Evolutionary conservation across 2,329 filamentous ascomycete genomes (phyloP), one percentile per base, ranked within the genome.

Genomic region (Whalleya microplaca): DNA sequence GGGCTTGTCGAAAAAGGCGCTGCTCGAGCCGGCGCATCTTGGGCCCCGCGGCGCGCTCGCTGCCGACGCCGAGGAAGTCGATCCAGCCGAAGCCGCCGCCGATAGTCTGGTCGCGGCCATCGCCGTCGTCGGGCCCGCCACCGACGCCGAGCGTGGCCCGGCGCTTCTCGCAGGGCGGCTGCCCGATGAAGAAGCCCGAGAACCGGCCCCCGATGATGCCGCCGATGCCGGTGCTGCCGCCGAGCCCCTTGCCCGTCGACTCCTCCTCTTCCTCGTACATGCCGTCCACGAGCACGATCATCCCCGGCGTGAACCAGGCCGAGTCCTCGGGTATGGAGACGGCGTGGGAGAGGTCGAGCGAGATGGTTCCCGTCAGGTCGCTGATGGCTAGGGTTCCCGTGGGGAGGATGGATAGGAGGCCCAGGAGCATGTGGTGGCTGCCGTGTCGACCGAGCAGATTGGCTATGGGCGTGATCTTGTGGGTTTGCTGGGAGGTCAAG

Each of bases 241-340:
- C 90, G 3, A 96, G 79, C 0, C 85, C 86, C 19, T 86, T 87
- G 16, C 88, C 87, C 1, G 81, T 76, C 19, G 85, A 87, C 60
- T 87, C 84, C 59, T 92, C 91, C 66, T 96, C 92, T 72, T 98
- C 95, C 71, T 96, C 92, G 69, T 99, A 99, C n/a, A 94, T 87
- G 6, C 95, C 95, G 67, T 99, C 95, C 0, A 97, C 86, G 0
- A 99, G 82, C 2, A 98, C 90, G 46, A 99, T 90, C 92, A 98
- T 98, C 2, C 96, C 96, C 0, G 95, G 93, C 4, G 89, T 87
- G 69, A 97, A 97, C 89, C 92, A 99, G 3, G 91, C 89, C 21
- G 91, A 92, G 69, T 94, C 88, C 58, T 92, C 87, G 0, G 93
- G 93, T 53, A 97, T 88, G 14, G 90, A 86, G 20, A 87, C 86